These are phyloP conservation scores for Saprolegnia diclina DNA, from an alignment of 352 stramenopile species.

Conservation along the genomic window DNA sequence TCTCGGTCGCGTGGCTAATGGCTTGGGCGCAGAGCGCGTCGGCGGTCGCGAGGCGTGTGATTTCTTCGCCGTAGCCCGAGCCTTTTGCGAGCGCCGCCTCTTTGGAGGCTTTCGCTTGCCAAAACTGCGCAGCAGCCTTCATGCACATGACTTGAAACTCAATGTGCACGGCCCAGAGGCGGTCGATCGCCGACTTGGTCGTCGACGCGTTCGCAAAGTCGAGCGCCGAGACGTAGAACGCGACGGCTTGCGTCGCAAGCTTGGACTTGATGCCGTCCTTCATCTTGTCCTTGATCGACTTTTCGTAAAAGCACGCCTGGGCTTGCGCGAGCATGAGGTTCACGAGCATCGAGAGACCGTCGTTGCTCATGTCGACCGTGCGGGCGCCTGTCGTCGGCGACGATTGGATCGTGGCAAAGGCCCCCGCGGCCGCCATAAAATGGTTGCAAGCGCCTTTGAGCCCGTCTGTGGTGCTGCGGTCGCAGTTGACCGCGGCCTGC, in stretches of 20 bases:
- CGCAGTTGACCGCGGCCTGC: slow-evolving; percentile 71
- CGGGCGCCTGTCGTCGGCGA: slow-evolving; percentile 36
- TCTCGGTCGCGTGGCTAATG: slow-evolving; percentile 51
- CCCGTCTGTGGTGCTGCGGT: slow-evolving; percentile 62
- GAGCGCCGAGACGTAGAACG: slow-evolving; percentile 53
- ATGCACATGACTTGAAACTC: slow-evolving; percentile 68
- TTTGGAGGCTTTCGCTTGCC: slow-evolving; percentile 64
- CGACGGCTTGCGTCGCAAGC: slow-evolving; percentile 67
- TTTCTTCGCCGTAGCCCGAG: slow-evolving; percentile 71
- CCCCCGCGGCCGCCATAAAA: slow-evolving; percentile 81
- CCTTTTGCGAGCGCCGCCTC: slow-evolving; percentile 44
- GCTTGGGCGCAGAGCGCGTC: slow-evolving; percentile 52
- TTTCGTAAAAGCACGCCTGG: slow-evolving; percentile 90
- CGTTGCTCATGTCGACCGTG: slow-evolving; percentile 55
- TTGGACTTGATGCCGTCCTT: slow-evolving; percentile 80
- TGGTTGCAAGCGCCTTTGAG: slow-evolving; percentile 78
- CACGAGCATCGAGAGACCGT: slow-evolving; percentile 63
- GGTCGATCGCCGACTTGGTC: slow-evolving; percentile 48
- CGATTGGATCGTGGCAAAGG: slow-evolving; percentile 59
- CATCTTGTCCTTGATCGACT: slow-evolving; percentile 85
- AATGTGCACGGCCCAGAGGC: slow-evolving; percentile 58
- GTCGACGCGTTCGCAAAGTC: slow-evolving; percentile 51
- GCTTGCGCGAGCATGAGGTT: slow-evolving; percentile 79
- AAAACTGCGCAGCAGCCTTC: slow-evolving; percentile 68
- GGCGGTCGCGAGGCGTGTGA: slow-evolving; percentile 48